Evolutionary conservation across 139 green algal genomes (phyloP).

Genomic region (Zygnema circumcarinatum): DNA sequence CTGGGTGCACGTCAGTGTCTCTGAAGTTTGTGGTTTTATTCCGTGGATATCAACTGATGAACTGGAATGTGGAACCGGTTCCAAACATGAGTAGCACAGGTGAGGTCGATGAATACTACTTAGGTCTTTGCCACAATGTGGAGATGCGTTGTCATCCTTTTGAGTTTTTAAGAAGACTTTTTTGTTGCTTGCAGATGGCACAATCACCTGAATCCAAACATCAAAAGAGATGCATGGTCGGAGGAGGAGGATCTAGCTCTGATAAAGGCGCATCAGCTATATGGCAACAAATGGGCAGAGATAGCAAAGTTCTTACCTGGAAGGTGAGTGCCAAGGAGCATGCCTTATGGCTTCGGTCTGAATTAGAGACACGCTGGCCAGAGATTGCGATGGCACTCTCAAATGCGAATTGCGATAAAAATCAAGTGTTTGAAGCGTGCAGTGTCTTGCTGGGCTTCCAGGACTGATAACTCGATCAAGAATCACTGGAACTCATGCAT

Average conservation of each 20-base stretch:
- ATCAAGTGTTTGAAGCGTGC: too few species aligned
- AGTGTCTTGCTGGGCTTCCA: constrained; percentile 20
- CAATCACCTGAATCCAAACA: constrained; percentile 79
- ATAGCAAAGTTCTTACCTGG: constrained; percentile 76
- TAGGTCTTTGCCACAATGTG: too few species aligned
- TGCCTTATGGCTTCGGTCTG: too few species aligned
- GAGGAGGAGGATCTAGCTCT: constrained; percentile 67
- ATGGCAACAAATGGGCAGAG: constrained; percentile 78
- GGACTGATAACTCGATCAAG: constrained; percentile 92
- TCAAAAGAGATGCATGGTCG: constrained; percentile 66
- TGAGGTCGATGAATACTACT: too few species aligned
- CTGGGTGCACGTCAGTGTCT: constrained; percentile 1
- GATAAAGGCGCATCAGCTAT: constrained; percentile 58
- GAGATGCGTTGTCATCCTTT: too few species aligned
- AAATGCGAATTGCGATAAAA: too few species aligned
- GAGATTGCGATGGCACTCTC: too few species aligned
- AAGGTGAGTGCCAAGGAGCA: constrained; percentile 80
- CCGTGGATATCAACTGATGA: too few species aligned
- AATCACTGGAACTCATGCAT: constrained; percentile 83
- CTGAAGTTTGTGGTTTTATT: not conserved
- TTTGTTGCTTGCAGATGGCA: constrained; percentile 76
- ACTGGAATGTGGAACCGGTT: too few species aligned
- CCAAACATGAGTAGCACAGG: too few species aligned
- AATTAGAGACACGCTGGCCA: too few species aligned
- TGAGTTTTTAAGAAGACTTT: not conserved